Evolutionary conservation across 306 rosid species (phyloP).

Genomic region (Comarum palustre): DNA sequence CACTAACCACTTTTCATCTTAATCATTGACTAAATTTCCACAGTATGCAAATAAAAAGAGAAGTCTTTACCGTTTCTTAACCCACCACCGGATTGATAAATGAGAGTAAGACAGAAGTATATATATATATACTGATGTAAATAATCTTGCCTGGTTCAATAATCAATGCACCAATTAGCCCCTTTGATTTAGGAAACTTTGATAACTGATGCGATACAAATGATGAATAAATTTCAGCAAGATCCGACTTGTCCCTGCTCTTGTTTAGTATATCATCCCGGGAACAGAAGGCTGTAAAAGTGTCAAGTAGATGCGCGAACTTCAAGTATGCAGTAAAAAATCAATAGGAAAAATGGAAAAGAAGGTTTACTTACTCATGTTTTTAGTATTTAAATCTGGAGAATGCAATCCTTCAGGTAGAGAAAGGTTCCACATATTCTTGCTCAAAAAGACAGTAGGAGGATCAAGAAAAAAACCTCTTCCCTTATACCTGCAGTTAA

Average conservation of each 20-base stretch:
- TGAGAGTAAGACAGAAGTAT: not conserved
- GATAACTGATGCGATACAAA: slow-evolving; percentile 57
- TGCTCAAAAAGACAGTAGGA: slow-evolving; percentile 69
- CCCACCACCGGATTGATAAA: not conserved
- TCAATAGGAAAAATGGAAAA: not conserved
- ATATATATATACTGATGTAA: slow-evolving; percentile 7
- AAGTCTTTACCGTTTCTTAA: not conserved
- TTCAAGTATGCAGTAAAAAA: slow-evolving; percentile 21
- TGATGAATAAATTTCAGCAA: slow-evolving; percentile 68
- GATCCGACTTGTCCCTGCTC: slow-evolving; percentile 68
- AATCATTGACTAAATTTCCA: not conserved
- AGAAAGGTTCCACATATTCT: slow-evolving; percentile 63
- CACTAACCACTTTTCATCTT: not conserved
- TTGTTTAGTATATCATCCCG: slow-evolving; percentile 59
- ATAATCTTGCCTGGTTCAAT: slow-evolving; percentile 82
- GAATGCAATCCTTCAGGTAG: slow-evolving; percentile 59
- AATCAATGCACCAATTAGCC: slow-evolving; percentile 67
- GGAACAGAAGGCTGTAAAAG: slow-evolving; percentile 60
- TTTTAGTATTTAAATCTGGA: slow-evolving; percentile 31
- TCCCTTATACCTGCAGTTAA: slow-evolving; percentile 76
- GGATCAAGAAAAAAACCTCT: slow-evolving; percentile 92
- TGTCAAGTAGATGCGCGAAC: slow-evolving; percentile 30
- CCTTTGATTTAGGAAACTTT: slow-evolving; percentile 40
- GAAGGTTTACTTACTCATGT: slow-evolving; percentile 37
- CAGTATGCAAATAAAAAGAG: not conserved